Conservation (phyloP, 2,329 filamentous ascomycete species). For the Penicillium sp. region DNA sequence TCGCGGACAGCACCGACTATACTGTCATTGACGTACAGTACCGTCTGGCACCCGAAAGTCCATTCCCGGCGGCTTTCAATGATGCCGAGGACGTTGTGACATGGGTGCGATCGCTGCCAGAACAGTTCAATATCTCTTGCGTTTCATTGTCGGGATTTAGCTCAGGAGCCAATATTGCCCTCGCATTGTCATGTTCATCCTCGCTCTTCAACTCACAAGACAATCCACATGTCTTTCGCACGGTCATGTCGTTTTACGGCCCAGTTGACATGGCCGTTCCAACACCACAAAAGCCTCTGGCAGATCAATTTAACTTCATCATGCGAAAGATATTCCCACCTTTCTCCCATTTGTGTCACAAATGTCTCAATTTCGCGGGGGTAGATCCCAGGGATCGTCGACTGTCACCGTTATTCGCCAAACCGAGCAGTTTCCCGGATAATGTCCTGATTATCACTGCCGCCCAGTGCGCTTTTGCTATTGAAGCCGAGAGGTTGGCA, state of each 20-base stretch:
- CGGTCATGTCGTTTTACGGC: constrained; percentile 42
- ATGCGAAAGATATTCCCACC: constrained; percentile 30
- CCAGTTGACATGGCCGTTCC: constrained; percentile 30
- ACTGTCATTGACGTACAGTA: constrained; percentile 48
- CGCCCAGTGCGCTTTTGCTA: constrained; percentile 32
- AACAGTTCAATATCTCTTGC: constrained; percentile 37
- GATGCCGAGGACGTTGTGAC: constrained; percentile 44
- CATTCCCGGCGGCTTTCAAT: constrained; percentile 46
- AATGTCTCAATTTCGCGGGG: constrained; percentile 19
- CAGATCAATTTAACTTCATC: constrained; percentile 27
- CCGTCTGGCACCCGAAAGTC: constrained; percentile 47
- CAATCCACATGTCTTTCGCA: constrained; percentile 26
- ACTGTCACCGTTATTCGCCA: constrained; percentile 35
- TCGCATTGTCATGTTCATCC: constrained; percentile 35
- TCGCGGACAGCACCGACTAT: constrained; percentile 32
- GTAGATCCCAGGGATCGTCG: constrained; percentile 29
- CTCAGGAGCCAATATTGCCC: constrained; percentile 48
- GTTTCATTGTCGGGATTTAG: constrained; percentile 50
- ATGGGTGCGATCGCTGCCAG: constrained; percentile 40
- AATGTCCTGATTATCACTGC: constrained; percentile 36
- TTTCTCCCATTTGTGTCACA: constrained; percentile 38
- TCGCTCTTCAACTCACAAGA: constrained; percentile 16
- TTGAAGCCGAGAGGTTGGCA: constrained; percentile 35
- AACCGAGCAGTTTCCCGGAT: constrained; percentile 28
- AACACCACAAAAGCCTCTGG: constrained; percentile 22